A percentile compares a stretch with the other conserved stretches of the same genome.
phyloP scores from a whole-genome alignment of 768 basidiomycete genomes.

The Tremella yokohamensis region DNA sequence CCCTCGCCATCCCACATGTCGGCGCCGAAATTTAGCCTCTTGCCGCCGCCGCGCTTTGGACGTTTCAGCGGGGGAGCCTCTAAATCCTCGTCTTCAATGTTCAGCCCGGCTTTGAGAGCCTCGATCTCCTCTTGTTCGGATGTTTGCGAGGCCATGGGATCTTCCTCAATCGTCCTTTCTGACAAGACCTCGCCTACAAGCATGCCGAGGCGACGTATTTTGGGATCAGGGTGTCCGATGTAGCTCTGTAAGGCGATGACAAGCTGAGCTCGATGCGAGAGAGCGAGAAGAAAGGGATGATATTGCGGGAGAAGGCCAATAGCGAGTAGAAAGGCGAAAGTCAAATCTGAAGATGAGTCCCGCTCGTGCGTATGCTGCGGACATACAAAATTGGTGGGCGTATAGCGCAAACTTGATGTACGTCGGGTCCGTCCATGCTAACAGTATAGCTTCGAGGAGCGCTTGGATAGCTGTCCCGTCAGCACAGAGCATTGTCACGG shows the following conservation, averaged over 20 bases:
- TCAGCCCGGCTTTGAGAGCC: slow-evolving; percentile 36
- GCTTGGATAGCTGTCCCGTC: slow-evolving; percentile 29
- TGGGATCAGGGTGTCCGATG: slow-evolving; percentile 69
- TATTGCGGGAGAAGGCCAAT: slow-evolving; percentile 61
- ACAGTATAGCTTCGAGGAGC: slow-evolving; percentile 52
- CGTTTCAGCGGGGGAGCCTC: slow-evolving; percentile 2
- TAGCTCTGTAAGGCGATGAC: slow-evolving; percentile 69
- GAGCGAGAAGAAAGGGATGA: slow-evolving; percentile 52
- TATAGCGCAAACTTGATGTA: slow-evolving; percentile 77
- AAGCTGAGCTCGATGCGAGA: slow-evolving; percentile 55
- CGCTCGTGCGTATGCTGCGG: background rate
- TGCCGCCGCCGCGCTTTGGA: slow-evolving; percentile 36
- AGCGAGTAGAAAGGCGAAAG: slow-evolving; percentile 65
- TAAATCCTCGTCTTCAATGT: slow-evolving; percentile 24
- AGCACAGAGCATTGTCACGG: background rate
- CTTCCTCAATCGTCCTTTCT: slow-evolving; percentile 39
- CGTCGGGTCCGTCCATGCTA: slow-evolving; percentile 70
- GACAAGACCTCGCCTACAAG: slow-evolving; percentile 70
- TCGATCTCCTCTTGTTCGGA: slow-evolving; percentile 33
- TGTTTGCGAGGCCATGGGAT: background rate
- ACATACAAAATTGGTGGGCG: slow-evolving; percentile 70
- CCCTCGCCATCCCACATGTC: slow-evolving; percentile 71
- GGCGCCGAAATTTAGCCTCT: slow-evolving; percentile 69
- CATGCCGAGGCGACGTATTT: slow-evolving; percentile 86
- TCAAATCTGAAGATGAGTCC: slow-evolving; percentile 59